These are phyloP conservation scores for Rhododendron kiyosumense DNA, from an alignment of 148 eudicot genomes.

Conservation along the genomic window DNA sequence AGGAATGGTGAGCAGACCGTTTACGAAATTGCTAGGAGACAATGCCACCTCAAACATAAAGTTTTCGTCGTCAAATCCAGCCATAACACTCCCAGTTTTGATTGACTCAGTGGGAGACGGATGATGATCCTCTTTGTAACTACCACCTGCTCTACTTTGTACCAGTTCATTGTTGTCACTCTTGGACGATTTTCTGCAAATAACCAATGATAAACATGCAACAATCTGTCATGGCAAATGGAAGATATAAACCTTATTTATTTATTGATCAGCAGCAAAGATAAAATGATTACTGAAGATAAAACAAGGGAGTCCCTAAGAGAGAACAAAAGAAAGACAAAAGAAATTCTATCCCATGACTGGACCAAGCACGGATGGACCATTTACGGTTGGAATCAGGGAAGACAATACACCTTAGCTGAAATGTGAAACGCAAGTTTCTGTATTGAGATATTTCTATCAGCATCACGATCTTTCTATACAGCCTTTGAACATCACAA, in stretches of 20 bases:
- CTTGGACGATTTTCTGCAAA: neutral
- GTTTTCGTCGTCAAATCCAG: neutral
- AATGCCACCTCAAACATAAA: neutral
- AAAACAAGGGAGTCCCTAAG: no score
- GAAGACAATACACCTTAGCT: no score
- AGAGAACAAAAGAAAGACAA: neutral
- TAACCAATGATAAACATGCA: neutral
- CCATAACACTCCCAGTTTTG: neutral
- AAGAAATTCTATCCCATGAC: neutral
- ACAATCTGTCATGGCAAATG: no score
- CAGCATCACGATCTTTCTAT: no score
- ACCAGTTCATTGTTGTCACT: neutral
- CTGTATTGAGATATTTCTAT: no score
- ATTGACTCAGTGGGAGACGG: no score
- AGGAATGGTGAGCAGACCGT: neutral
- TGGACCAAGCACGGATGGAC: neutral
- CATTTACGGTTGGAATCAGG: no score
- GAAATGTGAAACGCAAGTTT: no score
- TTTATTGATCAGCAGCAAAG: neutral
- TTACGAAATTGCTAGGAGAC: neutral
- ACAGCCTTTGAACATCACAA: no score
- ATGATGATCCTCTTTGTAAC: no score
- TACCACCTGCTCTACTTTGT: neutral
- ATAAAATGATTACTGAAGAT: neutral
- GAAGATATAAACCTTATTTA: no score